Evolutionary conservation across 139 green algal species (phyloP).

Genomic region (Pleodorina starrii): DNA sequence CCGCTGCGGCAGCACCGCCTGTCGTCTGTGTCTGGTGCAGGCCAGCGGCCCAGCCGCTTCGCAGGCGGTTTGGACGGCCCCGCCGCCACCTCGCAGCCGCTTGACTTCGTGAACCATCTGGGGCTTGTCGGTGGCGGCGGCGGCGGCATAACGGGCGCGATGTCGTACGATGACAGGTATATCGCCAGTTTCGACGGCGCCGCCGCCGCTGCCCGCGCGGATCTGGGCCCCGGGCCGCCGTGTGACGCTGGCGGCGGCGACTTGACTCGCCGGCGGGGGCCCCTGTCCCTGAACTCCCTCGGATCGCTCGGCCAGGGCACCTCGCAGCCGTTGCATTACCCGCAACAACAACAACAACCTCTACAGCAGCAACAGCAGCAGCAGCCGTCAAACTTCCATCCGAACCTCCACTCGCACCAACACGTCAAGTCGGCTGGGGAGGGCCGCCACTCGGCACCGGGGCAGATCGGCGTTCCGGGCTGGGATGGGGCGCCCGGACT

Average conservation of each 20-base stretch:
- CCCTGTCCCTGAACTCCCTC: no score
- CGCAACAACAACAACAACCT: no score
- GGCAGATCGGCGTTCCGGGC: slow-evolving; percentile 5
- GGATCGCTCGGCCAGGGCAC: no score
- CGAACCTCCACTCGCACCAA: neutral
- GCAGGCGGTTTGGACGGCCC: neutral
- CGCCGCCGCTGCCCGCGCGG: no score
- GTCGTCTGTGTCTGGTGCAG: neutral
- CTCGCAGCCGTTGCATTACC: neutral
- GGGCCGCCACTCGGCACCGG: neutral
- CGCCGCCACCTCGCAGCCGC: neutral
- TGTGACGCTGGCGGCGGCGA: neutral
- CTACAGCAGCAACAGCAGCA: neutral
- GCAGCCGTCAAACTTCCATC: neutral
- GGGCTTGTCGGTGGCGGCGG: neutral
- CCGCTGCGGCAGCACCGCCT: slow-evolving; percentile 40
- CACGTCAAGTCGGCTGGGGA: neutral
- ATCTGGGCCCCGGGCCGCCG: no score
- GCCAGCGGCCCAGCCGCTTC: neutral
- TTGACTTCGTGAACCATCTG: neutral
- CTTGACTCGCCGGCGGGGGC: neutral
- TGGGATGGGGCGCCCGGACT: neutral
- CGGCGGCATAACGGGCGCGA: neutral
- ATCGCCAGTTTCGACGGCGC: neutral
- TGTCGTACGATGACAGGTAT: neutral